Evolutionary conservation across 306 rosid species (phyloP), one percentile per base, ranked within the genome.

Genomic region (Quercus ilex): DNA sequence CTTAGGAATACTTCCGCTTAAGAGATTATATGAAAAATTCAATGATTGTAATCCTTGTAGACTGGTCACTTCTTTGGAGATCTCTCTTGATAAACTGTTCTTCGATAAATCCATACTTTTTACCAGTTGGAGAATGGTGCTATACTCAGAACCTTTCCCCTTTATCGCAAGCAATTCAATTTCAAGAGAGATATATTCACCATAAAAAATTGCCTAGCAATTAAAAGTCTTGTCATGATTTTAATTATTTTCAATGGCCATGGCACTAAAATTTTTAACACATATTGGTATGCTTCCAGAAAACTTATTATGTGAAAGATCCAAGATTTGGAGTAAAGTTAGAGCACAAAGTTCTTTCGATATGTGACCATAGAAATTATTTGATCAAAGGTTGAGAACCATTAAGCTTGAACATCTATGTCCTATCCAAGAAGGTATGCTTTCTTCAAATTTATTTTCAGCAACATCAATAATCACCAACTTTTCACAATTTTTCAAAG

Each of bases 261-360:
- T 15, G 15, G 19, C 11, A 38, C 55, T 69, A n/a, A 69, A 6
- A 19, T 77, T 67, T 8, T 17, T 20, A 13, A 77, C 7, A 28
- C 82, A 83, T 6, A 5, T 69, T 19, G 86, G 86, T 56, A 78
- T 68, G 17, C 18, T 33, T 10, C 86, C 86, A 0, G 65, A 55
- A 0, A 83, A 17, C 8, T 26, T 73, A 28, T 82, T 79, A 7
- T 52, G 3, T 10, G 74, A 68, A 78, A 83, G 33, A 46, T 78
- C 81, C 21, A 83, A 43, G 3, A 83, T 53, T 31, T 25, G 69
- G 30, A 83, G 80, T 26, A 13, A 6, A 1, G 49, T 13, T 21
- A 83, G 85, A 26, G 15, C 5, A 52, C 77, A 76, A 4, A 81
- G 20, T n/a, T 81, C 80, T 1, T 20, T 0, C 1, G 77, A 77